Conservation (phyloP, 1,284 basidiomycete genomes). For the Ganoderma multipileum region DNA sequence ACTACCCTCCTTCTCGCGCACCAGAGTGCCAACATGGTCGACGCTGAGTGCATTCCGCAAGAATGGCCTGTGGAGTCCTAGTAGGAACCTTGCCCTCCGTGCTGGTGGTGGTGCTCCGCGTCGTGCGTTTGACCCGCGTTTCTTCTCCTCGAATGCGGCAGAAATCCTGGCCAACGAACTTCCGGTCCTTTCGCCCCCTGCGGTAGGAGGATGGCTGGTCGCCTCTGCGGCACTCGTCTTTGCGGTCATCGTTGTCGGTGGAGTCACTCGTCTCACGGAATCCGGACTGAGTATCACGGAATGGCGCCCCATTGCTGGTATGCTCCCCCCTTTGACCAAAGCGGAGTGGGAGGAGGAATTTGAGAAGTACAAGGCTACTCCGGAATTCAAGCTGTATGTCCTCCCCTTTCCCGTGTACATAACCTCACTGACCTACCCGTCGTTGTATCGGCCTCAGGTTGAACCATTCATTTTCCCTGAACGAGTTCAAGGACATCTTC, state of each 20-base stretch:
- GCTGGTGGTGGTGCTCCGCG: constrained; percentile 21
- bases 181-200: constrained; percentile 73
- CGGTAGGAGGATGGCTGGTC: constrained; percentile 86
- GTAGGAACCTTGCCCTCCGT: constrained; percentile 25
- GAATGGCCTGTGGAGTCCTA: constrained; percentile 17
- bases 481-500: constrained; percentile 97
- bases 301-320: constrained; percentile 94
- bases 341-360: constrained; percentile 92
- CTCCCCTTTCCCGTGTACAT: background rate
- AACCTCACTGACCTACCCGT: background rate
- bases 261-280: constrained; percentile 96
- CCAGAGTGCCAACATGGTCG: background rate
- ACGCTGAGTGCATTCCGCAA: constrained; percentile 9
- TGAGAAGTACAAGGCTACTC: constrained; percentile 94
- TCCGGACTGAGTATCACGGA: constrained; percentile 98
- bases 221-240: constrained; percentile 87
- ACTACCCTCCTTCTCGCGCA: constrained; percentile 7
- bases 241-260: constrained; percentile 94
- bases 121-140: constrained; percentile 43
- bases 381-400: constrained; percentile 93
- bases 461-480: constrained; percentile 86
- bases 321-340: constrained; percentile 82
- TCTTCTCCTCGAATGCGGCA: constrained; percentile 49
- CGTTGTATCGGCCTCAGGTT: constrained; percentile 56
- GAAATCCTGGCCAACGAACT: constrained; percentile 42